Percentiles rank a stretch among this genome's conserved stretches.
Conservation (phyloP, 768 basidiomycete species). For the Boletellus emodensis region DNA sequence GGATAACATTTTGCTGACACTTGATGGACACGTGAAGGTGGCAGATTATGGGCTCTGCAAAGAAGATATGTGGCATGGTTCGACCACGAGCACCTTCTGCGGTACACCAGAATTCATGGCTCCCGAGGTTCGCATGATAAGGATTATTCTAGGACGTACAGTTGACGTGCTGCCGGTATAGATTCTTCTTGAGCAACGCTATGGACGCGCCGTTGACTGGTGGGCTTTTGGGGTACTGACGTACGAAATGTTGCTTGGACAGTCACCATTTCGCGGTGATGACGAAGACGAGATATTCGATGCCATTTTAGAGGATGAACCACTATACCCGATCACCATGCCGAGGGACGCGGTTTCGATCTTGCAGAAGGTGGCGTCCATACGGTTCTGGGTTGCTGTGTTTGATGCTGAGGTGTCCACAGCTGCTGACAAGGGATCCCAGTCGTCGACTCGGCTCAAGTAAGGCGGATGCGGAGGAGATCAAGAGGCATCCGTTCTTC, state of each 20-base stretch:
- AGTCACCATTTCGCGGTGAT: slow-evolving; percentile 98
- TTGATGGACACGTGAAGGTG: slow-evolving; percentile 98
- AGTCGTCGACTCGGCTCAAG: slow-evolving; percentile 84
- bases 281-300: slow-evolving; percentile 99
- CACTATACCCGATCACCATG: slow-evolving; percentile 98
- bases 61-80: slow-evolving; percentile 97
- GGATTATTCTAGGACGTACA: background rate
- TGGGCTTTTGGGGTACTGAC: slow-evolving; percentile 99
- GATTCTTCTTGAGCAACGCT: slow-evolving; percentile 99
- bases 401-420: slow-evolving; percentile 6
- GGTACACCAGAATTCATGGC: slow-evolving; percentile 99
- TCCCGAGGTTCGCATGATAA: slow-evolving; percentile 69
- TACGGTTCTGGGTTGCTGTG: background rate
- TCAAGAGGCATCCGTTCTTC: slow-evolving; percentile 98
- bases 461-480: slow-evolving; percentile 92
- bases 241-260: slow-evolving; percentile 98
- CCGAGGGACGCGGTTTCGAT: slow-evolving; percentile 95
- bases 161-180: slow-evolving; percentile 30
- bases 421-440: slow-evolving; percentile 94
- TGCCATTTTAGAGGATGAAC: slow-evolving; percentile 97
- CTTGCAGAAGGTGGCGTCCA: slow-evolving; percentile 71
- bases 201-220: slow-evolving; percentile 99
- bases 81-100: slow-evolving; percentile 97
- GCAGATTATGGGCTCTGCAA: slow-evolving; percentile 99
- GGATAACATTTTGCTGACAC: slow-evolving; percentile 93